Percentiles rank a stretch among this genome's conserved stretches.
Conservation (phyloP, 2,329 filamentous ascomycete species). For the Scleromitrula shiraiana region DNA sequence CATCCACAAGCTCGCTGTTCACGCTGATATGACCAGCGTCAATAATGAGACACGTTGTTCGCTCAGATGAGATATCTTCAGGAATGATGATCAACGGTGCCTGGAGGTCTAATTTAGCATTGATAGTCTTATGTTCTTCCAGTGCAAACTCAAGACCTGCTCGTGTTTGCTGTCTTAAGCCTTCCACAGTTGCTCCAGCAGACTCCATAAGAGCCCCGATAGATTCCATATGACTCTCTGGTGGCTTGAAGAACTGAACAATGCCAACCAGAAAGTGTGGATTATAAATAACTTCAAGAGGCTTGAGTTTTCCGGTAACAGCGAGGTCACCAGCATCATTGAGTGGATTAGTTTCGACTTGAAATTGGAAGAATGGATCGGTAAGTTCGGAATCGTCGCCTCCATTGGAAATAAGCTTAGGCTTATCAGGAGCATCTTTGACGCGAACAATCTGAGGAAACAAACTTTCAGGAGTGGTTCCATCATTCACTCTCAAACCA, state of each 20-base stretch:
- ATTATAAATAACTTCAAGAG: conserved; percentile 96
- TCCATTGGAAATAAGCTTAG: conserved; percentile 29
- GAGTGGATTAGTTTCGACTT: conserved; percentile 91
- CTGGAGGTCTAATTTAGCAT: conserved; percentile 90
- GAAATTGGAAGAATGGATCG: conserved; percentile 84
- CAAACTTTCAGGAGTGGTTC: conserved; percentile 81
- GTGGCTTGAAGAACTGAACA: conserved; percentile 91
- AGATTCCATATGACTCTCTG: conserved; percentile 96
- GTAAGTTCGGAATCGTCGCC: conserved; percentile 36
- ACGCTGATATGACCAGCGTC: conserved; percentile 95
- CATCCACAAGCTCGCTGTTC: conserved; percentile 87
- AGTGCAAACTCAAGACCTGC: conserved; percentile 93
- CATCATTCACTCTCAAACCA: conserved; percentile 89
- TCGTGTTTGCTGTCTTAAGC: conserved; percentile 87
- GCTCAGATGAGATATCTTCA: conserved; percentile 76
- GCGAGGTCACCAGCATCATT: conserved; percentile 88
- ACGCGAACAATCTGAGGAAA: conserved; percentile 94
- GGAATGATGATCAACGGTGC: conserved; percentile 95
- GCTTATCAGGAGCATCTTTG: conserved; percentile 67
- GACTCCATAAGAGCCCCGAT: conserved; percentile 93
- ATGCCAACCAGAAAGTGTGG: conserved; percentile 87
- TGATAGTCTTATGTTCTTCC: conserved; percentile 96
- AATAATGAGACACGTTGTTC: conserved; percentile 81
- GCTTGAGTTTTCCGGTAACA: conserved; percentile 83
- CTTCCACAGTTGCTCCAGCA: conserved; percentile 91